Evolutionary conservation across 371 early-diverging fungal genomes (phyloP).

Genomic region (Dinochytrium kinnereticum): DNA sequence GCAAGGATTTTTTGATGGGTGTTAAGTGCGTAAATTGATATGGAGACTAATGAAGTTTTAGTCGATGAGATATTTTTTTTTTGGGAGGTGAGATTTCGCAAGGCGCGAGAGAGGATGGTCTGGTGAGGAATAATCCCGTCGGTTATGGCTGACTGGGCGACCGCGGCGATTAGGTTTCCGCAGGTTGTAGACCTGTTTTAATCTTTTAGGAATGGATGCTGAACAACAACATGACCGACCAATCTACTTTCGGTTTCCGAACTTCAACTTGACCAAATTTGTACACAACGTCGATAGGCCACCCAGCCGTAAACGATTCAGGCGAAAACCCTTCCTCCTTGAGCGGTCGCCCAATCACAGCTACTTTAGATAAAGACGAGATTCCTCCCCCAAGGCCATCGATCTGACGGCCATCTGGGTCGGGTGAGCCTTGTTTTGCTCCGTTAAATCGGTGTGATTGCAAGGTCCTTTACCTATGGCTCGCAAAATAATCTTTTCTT

Average conservation of each 20-base stretch:
- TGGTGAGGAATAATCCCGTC: background rate
- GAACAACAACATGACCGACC: conserved; percentile 4
- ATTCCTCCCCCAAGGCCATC: conserved; percentile 24
- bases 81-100: background rate
- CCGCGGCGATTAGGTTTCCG: conserved; percentile 22
- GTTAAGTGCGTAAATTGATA: conserved; percentile 15
- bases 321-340: background rate
- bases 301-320: background rate
- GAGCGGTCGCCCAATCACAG: background rate
- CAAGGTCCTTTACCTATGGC: conserved; percentile 22
- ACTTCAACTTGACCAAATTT: conserved; percentile 25
- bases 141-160: conserved; percentile 18
- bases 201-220: background rate
- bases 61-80: no score
- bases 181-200: conserved; percentile 18
- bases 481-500: conserved; percentile 16
- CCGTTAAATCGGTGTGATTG: no score
- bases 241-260: conserved; percentile 8
- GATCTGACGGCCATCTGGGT: conserved; percentile 26
- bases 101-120: conserved; percentile 5
- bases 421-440: conserved; percentile 9
- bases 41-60: conserved; percentile 9
- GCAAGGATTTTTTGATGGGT: conserved; percentile 18
- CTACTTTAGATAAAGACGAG: conserved; percentile 19
- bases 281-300: conserved; percentile 13